phyloP scores from a whole-genome alignment of 2,329 filamentous ascomycete species.

The Pseudogymnoascus sp. region DNA sequence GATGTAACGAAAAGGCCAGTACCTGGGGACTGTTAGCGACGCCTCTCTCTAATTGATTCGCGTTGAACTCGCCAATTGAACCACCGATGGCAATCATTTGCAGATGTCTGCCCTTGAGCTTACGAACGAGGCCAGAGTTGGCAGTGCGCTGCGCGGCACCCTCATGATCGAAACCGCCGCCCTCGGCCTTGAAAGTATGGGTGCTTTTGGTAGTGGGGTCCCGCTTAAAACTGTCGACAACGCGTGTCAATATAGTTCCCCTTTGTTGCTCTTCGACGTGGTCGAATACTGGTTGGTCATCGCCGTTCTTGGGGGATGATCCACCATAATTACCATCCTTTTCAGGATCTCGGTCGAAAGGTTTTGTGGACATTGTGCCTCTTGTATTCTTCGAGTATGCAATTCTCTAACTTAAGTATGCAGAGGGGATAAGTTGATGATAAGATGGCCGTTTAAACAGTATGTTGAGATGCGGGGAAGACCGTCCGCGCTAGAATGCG shows the following conservation, averaged over 20 bases:
- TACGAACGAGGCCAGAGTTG: constrained; percentile 63
- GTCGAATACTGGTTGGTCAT: background rate
- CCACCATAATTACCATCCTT: background rate
- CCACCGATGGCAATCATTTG: constrained; percentile 32
- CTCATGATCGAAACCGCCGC: constrained; percentile 50
- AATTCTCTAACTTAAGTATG: background rate
- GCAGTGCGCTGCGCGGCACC: constrained; percentile 54
- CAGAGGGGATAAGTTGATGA: background rate
- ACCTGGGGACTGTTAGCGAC: constrained; percentile 36
- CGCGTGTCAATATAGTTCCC: constrained; percentile 9
- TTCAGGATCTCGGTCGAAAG: background rate
- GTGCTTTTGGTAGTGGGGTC: constrained; percentile 37
- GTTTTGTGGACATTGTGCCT: background rate
- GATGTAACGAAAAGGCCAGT: constrained; percentile 71
- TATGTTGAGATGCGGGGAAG: too few relatives aligned
- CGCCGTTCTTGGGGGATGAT: background rate
- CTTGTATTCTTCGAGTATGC: background rate
- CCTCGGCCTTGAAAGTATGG: constrained; percentile 20
- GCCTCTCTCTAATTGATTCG: background rate
- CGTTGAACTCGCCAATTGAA: constrained; percentile 56
- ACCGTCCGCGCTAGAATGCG: too few relatives aligned
- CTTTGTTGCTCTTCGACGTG: background rate
- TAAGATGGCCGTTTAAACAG: background rate
- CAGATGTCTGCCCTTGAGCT: constrained; percentile 24
- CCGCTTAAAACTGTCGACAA: constrained; percentile 24